Base-by-base conservation (phyloP, 164 flowering plant species). In the Umbilicus rupestris region DNA sequence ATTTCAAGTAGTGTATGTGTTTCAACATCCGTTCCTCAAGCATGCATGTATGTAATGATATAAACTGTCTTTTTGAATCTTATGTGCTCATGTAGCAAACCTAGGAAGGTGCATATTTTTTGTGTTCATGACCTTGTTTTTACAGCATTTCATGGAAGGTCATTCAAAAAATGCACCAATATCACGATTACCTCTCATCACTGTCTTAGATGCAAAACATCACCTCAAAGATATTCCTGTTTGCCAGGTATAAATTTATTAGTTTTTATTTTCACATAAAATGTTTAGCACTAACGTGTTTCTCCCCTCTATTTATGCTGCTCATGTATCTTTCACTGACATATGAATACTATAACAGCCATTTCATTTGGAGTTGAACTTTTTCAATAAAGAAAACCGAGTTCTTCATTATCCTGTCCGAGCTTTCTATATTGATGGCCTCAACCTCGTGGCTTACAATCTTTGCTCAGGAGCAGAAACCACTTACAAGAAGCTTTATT, bases 101-200 rank as follows among this genome's bases (percentile, higher is more conserved):
- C n/a, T n/a, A n/a, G n/a, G n/a, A n/a, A n/a, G n/a, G n/a, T n/a
- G n/a, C n/a, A n/a, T 9, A 45, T 49, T n/a, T 52, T n/a, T 2
- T 28, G 60, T 28, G 60, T 12, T 14, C 19, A n/a, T 55, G 60
- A 28, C 33, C 60, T 12, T 55, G 19, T 55, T 50, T 68, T 70
- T 71, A 64, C 75, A 95, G 99, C 96, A 91, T 86, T 92, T 87
- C 74, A 85, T 95, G 96, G 97, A 95, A 81, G 97, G 97, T 41
- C 97, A 95, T 83, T 83, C 97, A 55, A 92, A 89, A 81, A 86
- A 79, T 78, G 82, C 87, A 65, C 97, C 99, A 65, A 88, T 95
- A 66, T 82, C 94, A 69, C 87, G 94, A 69, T 70, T 95, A 74
- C 99, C 97, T 71, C 87, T 95, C 67, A 81, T 94, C 68, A 88